These are phyloP conservation scores for Fusarium acutatum DNA, from an alignment of 2,329 filamentous ascomycete species.

Conservation along the genomic window DNA sequence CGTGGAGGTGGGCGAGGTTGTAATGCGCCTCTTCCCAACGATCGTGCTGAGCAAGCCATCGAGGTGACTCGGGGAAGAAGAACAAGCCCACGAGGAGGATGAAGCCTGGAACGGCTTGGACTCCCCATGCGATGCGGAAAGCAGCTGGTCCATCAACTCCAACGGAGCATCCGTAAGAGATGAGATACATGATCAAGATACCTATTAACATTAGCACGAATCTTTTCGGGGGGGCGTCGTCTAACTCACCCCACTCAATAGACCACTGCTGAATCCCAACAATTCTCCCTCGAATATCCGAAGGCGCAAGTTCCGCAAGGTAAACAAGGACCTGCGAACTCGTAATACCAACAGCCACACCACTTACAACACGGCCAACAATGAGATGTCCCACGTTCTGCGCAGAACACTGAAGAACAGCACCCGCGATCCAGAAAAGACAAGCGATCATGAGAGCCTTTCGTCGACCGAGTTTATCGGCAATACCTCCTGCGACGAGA, in stretches of 20 bases:
- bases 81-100: conserved; percentile 65
- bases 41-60: conserved; percentile 70
- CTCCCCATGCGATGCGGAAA: conserved; percentile 71
- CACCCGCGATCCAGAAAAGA: conserved; percentile 64
- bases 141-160: conserved; percentile 61
- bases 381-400: conserved; percentile 65
- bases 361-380: conserved; percentile 67
- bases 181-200: conserved; percentile 75
- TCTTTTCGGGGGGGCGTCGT: accelerated
- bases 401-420: conserved; percentile 65
- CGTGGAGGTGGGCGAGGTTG: conserved; percentile 66
- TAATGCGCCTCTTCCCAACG: conserved; percentile 64
- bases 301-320: conserved; percentile 71
- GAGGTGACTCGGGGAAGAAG: conserved; percentile 69
- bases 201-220: conserved; percentile 49
- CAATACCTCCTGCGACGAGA: conserved; percentile 54
- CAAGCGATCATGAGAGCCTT: conserved; percentile 56
- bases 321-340: conserved; percentile 75
- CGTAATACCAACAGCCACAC: conserved; percentile 71
- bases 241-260: conserved; percentile 64
- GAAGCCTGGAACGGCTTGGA: conserved; percentile 69
- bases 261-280: conserved; percentile 79
- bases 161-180: conserved; percentile 69
- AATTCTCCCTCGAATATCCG: conserved; percentile 66
- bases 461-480: conserved; percentile 56